Percentiles rank a stretch among this genome's conserved stretches.
Evolutionary conservation across 1,284 basidiomycete species (phyloP).

Genomic region (Heterobasidion parviporum): DNA sequence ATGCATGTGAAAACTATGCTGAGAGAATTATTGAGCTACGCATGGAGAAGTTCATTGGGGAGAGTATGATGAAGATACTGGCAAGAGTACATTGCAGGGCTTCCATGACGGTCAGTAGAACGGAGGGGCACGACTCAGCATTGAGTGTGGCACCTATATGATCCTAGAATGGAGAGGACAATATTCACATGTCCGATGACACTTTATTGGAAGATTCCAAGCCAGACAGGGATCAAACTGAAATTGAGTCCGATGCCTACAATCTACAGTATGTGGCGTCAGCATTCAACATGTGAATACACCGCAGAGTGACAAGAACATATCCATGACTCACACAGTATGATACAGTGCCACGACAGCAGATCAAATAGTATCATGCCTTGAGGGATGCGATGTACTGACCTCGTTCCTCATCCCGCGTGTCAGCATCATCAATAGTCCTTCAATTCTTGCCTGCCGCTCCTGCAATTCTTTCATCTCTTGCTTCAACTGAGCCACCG

Average conservation of each 20-base stretch:
- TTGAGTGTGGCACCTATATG: too few relatives aligned
- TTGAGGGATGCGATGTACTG: constrained; percentile 14
- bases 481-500: constrained; percentile 56
- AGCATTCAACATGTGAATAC: background rate
- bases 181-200: background rate
- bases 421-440: constrained; percentile 44
- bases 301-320: background rate
- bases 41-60: too few relatives aligned
- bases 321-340: background rate
- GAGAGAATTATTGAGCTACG: too few relatives aligned
- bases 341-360: background rate
- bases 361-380: constrained; percentile 21
- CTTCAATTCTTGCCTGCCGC: constrained; percentile 72
- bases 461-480: constrained; percentile 81
- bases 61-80: too few relatives aligned
- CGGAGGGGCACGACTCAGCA: too few relatives aligned
- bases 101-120: too few relatives aligned
- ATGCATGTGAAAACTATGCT: too few relatives aligned
- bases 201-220: background rate
- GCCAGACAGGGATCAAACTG: background rate
- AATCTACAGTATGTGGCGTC: background rate
- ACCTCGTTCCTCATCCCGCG: constrained; percentile 36
- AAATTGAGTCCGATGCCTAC: background rate
- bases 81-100: too few relatives aligned
- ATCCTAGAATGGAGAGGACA: background rate